These are phyloP conservation scores for Metahyphopichia silvanorum DNA, from an alignment of 805 yeast genomes.

Conservation along the genomic window DNA sequence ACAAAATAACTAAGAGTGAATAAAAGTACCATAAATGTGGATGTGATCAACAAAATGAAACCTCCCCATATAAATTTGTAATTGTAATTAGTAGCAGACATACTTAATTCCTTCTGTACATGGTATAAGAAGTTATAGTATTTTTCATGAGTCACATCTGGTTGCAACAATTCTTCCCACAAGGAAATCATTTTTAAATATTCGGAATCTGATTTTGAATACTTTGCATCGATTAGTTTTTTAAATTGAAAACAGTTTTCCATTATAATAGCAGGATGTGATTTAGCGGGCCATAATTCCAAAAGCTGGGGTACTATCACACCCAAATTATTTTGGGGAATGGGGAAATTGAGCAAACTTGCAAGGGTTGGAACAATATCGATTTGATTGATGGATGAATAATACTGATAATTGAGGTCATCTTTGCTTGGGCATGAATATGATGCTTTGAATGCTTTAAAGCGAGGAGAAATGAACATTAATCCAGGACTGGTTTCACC, in stretches of 20 bases:
- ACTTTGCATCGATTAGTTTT: conserved; percentile 42
- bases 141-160: conserved; percentile 5
- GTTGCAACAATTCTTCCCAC: conserved; percentile 5
- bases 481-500: conserved; percentile 93
- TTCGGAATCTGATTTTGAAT: conserved; percentile 13
- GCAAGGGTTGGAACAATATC: conserved; percentile 73
- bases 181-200: conserved; percentile 2
- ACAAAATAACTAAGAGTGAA: conserved; percentile 15
- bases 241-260: conserved; percentile 61
- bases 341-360: conserved; percentile 56
- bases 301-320: conserved; percentile 59
- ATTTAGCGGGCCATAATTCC: conserved; percentile 47
- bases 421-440: conserved; percentile 35
- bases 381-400: conserved; percentile 55
- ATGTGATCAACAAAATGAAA: conserved; percentile 23
- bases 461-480: conserved; percentile 61
- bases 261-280: conserved; percentile 29
- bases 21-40: conserved; percentile 26
- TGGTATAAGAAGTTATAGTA: conserved; percentile 33
- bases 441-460: conserved; percentile 26
- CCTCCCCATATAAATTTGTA: conserved; percentile 42
- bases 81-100: conserved; percentile 72
- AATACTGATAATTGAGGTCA: conserved; percentile 50
- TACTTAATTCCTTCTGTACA: conserved; percentile 51
- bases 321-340: conserved; percentile 76